Evolutionary conservation across 805 yeast species (phyloP).

Genomic region (Ogataea nakhonphanomensis): DNA sequence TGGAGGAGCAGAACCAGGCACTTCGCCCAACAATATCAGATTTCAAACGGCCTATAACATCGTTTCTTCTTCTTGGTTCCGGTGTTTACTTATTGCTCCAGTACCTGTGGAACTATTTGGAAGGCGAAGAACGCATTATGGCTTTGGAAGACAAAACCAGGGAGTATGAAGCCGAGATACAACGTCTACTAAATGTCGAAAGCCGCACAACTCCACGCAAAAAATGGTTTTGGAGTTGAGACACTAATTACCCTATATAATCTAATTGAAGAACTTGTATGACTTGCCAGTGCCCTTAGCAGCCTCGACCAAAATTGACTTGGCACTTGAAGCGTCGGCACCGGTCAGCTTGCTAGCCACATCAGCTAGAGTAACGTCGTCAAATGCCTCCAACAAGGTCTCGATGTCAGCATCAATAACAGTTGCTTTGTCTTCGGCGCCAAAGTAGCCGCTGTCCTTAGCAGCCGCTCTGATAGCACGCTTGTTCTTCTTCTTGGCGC

Average conservation of each 20-base stretch:
- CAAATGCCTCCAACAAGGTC: slow-evolving; percentile 71
- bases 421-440: slow-evolving; percentile 66
- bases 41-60: slow-evolving; percentile 33
- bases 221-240: slow-evolving; percentile 19
- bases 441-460: slow-evolving; percentile 83
- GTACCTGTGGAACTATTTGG: slow-evolving; percentile 32
- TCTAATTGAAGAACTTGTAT: slow-evolving; percentile 17
- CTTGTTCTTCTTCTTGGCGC: slow-evolving; percentile 87
- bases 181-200: slow-evolving; percentile 28
- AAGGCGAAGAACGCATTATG: slow-evolving; percentile 28
- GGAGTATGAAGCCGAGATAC: slow-evolving; percentile 26
- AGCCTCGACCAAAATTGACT: slow-evolving; percentile 53
- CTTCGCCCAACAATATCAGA: slow-evolving; percentile 31
- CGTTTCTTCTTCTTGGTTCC: slow-evolving; percentile 31
- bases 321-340: slow-evolving; percentile 52
- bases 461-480: slow-evolving; percentile 64
- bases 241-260: slow-evolving; percentile 1
- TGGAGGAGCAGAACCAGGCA: slow-evolving; percentile 19
- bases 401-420: slow-evolving; percentile 77
- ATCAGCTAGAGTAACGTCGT: slow-evolving; percentile 73
- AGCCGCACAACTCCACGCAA: slow-evolving; percentile 1
- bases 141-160: slow-evolving; percentile 23
- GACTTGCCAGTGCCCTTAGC: slow-evolving; percentile 47
- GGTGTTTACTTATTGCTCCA: slow-evolving; percentile 32
- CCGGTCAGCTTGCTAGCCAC: slow-evolving; percentile 66